Evolutionary conservation across 352 stramenopile genomes (phyloP).

Genomic region (Phytopythium mirpurense): DNA sequence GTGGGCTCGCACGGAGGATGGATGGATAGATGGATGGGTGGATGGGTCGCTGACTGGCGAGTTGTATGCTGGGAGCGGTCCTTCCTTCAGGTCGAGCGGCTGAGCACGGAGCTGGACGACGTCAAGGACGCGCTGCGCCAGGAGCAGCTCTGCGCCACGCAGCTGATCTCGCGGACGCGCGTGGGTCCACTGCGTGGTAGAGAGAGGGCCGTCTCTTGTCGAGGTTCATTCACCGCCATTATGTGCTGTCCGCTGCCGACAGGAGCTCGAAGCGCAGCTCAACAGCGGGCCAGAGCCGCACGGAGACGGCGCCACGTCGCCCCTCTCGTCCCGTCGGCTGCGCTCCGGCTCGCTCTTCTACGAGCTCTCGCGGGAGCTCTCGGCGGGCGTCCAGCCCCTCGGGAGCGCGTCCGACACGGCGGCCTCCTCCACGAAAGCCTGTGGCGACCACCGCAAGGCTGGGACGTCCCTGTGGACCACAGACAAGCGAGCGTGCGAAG

Average conservation of each 20-base stretch:
- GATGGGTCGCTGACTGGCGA: not conserved
- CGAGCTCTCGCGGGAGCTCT: constrained; percentile 34
- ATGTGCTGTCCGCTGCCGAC: not conserved
- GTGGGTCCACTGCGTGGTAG: constrained; percentile 9
- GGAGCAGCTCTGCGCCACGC: constrained; percentile 27
- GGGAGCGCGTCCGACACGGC: not conserved
- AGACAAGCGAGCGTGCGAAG: not conserved
- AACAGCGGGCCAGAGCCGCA: constrained; percentile 5
- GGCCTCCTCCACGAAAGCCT: not conserved
- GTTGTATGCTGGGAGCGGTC: no score
- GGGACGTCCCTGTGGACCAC: not conserved
- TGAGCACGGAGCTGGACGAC: constrained; percentile 29
- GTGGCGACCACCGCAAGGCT: not conserved
- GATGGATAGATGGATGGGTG: no score
- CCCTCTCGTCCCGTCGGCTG: constrained; percentile 11
- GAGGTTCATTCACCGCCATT: no score
- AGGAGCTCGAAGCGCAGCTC: constrained; percentile 24
- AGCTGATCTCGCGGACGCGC: constrained; percentile 25
- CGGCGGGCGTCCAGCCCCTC: constrained; percentile 14
- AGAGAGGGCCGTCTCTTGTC: no score
- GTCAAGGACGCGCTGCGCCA: constrained; percentile 24
- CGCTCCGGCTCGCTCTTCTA: constrained; percentile 38
- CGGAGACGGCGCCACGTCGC: not conserved
- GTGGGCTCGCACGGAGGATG: no score
- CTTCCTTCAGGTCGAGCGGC: constrained; percentile 21